Evolutionary conservation across 176 grass and related monocot species (phyloP).

Genomic region (Avena atlantica): DNA sequence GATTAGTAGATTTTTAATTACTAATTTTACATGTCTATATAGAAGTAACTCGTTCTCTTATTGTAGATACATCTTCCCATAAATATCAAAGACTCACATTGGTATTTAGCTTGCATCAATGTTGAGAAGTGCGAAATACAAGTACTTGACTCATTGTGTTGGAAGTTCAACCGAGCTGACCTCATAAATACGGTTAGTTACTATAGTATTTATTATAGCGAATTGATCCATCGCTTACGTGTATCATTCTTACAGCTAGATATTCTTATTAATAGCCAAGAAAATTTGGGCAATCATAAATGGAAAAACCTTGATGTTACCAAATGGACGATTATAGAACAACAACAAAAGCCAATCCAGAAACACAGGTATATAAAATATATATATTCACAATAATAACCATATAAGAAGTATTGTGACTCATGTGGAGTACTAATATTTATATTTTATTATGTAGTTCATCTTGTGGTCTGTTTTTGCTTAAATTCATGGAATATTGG

Average conservation of each 20-base stretch:
- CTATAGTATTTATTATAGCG: neutral
- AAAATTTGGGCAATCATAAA: too few species aligned
- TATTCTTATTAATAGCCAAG: neutral
- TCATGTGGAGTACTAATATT: neutral
- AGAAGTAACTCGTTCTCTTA: neutral
- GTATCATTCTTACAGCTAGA: neutral
- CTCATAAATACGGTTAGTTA: neutral
- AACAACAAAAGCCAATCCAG: neutral
- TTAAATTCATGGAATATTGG: neutral
- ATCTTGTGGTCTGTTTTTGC: neutral
- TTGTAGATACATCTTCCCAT: neutral
- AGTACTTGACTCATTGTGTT: neutral
- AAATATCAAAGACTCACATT: neutral
- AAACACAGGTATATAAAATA: neutral
- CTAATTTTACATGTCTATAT: too few species aligned
- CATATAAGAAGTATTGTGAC: too few species aligned
- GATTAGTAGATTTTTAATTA: too few species aligned
- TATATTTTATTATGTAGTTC: neutral
- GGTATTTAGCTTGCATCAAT: too few species aligned
- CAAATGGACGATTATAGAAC: neutral
- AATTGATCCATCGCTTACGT: neutral
- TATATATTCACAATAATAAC: neutral
- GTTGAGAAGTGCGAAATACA: too few species aligned
- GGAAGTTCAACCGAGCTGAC: neutral
- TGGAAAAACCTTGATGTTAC: too few species aligned